Base-by-base conservation (phyloP, 164 flowering plant species). In the Nymphaea thermarum region DNA sequence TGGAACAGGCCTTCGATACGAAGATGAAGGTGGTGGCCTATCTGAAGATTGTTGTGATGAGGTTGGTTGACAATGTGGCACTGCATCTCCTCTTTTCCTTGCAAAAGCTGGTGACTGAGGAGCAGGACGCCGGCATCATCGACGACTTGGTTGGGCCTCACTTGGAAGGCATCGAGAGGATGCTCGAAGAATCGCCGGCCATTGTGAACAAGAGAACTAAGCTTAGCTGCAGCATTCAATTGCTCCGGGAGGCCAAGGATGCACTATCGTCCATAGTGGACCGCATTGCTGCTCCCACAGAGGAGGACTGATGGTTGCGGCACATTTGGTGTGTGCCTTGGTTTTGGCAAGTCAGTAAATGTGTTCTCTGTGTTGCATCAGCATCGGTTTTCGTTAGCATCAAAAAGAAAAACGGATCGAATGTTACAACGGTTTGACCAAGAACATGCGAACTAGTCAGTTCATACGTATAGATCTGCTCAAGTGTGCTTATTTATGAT, bases 1-100 rank as follows among this genome's bases (percentile, higher is more conserved):
- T 74, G 4, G 60, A 63, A 6, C 71, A 75, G 10, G 84, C 82
- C 2, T 75, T 79, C 12, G 84, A 81, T 66, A 45, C 79, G 79
- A 77, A 75, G 62, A 77, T 77, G 79, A 67, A 75, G 42, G 63
- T 69, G 43, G 60, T 62, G 3, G 77, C 77, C 2, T 77, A 80
- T 42, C 77, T 80, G 82, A 75, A 69, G 73, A 65, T 80, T 4
- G 80, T 80, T 6, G 15, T 75, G 4, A 43, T 53, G 43, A 73
- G 82, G 67, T 8, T 80, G 66, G 80, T 75, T 1, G 82, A 80
- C 53, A 53, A 36, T 5, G 10, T 75, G 14, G 77, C 79, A 2
- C 61, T 73, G 6, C 75, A 75, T 42, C 51, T 80, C 47, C 67
- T 68, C 43, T 70, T 53, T 44, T 55, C 47, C 36, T 44, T 66